Base-by-base conservation (phyloP, 495 filamentous ascomycete species). In the Neurospora intermedia region DNA sequence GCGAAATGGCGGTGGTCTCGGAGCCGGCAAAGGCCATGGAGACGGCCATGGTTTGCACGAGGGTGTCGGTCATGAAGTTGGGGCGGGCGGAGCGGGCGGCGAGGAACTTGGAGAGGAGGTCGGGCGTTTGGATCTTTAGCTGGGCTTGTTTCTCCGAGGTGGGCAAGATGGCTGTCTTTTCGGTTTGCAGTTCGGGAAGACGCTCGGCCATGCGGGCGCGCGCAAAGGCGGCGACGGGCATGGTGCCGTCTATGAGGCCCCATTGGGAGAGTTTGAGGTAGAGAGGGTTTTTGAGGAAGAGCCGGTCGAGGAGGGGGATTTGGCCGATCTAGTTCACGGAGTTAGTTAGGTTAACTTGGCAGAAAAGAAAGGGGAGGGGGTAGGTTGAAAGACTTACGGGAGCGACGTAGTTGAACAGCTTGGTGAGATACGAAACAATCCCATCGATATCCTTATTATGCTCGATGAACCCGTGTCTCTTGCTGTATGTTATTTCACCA, bases 1-100 rank as follows among this genome's bases (percentile, higher is more conserved):
- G 82, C 23, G 84, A 87, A 71, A 91, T 91, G 18, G 89, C 91
- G 0, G 89, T 88, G 8, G 89, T 89, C 77, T 91, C 88, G 69
- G 85, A 85, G 7, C 90, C 87, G 35, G 87, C 87, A 54, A 91
- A 89, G 5, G 90, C 88, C 87, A 91, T 92, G 66, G 83, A 86
- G 2, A 88, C 85, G 69, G 88, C 88, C 83, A 91, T 89, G 27
- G 89, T 88, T 69, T 90, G 87, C 8, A 94, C 88, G 9, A 88
- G 83, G 3, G 79, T 84, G 75, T 90, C 86, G 43, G 82, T 88
- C 88, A 93, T 92, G 80, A 92, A 90, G 4, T 90, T 85, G 0
- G 90, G 89, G 41, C 89, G 80, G 48, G 85, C 84, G 59, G 86
- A 82, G 69, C 87, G 86, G 0, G 85, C 87, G 54, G 87, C 86